phyloP scores from a whole-genome alignment of 495 filamentous ascomycete species.

The Saxophila tyrrhenica region DNA sequence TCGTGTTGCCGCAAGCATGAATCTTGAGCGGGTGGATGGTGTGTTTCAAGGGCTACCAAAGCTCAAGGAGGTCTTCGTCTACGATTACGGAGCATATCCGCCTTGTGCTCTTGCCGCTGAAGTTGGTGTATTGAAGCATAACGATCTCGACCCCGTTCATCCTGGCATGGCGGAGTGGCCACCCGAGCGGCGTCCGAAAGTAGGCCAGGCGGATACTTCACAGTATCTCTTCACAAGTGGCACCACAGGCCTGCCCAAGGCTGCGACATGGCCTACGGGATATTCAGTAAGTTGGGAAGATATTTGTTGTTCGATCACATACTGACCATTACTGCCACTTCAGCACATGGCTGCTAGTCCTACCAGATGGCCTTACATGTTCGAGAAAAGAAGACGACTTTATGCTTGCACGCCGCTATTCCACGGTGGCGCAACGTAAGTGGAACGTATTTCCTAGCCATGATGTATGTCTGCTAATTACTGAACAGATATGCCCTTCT shows the following conservation, averaged over 20 bases:
- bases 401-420: background rate
- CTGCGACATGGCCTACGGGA: background rate
- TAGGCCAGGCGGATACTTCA: background rate
- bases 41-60: background rate
- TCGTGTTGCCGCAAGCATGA: background rate
- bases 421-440: background rate
- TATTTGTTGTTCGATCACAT: no score
- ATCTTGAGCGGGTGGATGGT: background rate
- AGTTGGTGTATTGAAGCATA: background rate
- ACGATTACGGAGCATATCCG: background rate
- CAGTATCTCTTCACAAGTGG: background rate
- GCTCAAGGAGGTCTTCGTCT: background rate
- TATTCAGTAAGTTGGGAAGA: no score
- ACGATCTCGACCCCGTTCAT: background rate
- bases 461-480: no score
- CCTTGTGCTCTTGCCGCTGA: background rate
- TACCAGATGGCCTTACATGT: background rate
- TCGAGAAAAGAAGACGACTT: background rate
- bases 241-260: background rate
- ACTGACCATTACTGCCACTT: no score
- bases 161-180: background rate
- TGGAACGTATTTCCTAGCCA: no score
- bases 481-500: background rate
- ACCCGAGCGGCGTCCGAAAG: background rate
- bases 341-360: background rate